A percentile compares a stretch with the other conserved stretches of the same genome.
phyloP scores from a whole-genome alignment of 2,329 filamentous ascomycete genomes.

The Didymella glomerata region DNA sequence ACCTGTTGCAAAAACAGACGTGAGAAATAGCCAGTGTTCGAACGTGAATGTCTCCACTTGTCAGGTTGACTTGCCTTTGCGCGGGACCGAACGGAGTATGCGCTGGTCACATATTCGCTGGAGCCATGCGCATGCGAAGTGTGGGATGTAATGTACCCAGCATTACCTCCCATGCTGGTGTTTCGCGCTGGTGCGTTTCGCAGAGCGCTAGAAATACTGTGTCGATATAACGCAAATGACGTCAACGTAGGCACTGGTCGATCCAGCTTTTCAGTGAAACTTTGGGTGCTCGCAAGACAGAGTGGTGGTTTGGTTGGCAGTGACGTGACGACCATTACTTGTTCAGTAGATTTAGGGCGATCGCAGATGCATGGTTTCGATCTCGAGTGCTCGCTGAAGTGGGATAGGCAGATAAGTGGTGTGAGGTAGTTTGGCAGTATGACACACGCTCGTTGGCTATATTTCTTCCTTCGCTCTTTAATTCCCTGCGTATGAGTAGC shows the following conservation, averaged over 20 bases:
- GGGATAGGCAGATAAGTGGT: constrained; percentile 1
- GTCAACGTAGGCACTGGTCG: constrained; percentile 5
- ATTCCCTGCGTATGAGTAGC: constrained; percentile 20
- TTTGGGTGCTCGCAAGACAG: background rate
- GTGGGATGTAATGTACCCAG: background rate
- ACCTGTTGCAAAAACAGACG: background rate
- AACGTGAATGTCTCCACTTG: background rate
- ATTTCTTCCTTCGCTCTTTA: constrained; percentile 31
- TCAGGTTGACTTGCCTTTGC: background rate
- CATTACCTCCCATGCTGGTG: background rate
- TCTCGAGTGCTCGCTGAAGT: constrained; percentile 1
- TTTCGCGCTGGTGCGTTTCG: background rate
- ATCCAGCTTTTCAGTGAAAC: background rate
- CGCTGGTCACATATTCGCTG: background rate
- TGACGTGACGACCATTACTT: constrained; percentile 4
- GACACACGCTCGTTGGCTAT: constrained; percentile 30
- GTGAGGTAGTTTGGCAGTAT: background rate
- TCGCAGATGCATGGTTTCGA: background rate
- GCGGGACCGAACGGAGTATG: background rate
- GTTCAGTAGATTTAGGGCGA: background rate
- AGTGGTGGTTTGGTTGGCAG: background rate
- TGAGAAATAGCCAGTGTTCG: background rate
- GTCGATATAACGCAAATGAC: constrained; percentile 8
- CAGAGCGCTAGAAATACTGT: constrained; percentile 3
- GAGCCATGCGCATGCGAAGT: background rate